phyloP scores from a whole-genome alignment of 2,329 filamentous ascomycete species.

The Rhynchosporium graminicola region DNA sequence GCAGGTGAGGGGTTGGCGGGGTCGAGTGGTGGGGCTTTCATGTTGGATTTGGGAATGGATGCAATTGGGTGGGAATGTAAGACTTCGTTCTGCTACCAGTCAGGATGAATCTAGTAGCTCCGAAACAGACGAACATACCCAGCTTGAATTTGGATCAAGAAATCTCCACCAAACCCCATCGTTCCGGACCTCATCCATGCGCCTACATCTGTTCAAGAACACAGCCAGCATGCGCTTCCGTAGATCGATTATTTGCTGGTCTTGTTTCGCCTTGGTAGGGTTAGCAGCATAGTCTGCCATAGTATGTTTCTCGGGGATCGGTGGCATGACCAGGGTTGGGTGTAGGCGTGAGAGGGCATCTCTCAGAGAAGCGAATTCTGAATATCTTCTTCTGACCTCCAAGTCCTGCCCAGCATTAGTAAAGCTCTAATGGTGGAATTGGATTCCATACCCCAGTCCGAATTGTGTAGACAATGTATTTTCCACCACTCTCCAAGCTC shows the following conservation, averaged over 20 bases:
- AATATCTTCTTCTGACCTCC: constrained; percentile 92
- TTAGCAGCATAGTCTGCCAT: constrained; percentile 99
- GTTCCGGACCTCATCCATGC: constrained; percentile 87
- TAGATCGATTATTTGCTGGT: constrained; percentile 93
- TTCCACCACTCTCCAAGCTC: constrained; percentile 85
- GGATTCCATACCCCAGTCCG: constrained; percentile 71
- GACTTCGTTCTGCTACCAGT: constrained; percentile 78
- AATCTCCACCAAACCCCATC: constrained; percentile 99
- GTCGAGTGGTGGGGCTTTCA: constrained; percentile 94
- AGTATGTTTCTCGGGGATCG: constrained; percentile 97
- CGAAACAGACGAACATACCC: constrained; percentile 59
- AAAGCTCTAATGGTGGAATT: background rate
- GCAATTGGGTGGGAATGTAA: constrained; percentile 86
- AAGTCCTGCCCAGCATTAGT: constrained; percentile 65
- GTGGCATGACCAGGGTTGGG: constrained; percentile 91
- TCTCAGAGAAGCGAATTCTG: constrained; percentile 90
- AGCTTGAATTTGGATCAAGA: constrained; percentile 96
- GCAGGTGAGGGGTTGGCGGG: constrained; percentile 88
- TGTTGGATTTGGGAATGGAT: constrained; percentile 88
- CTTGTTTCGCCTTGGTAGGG: constrained; percentile 96
- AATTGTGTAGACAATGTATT: constrained; percentile 97
- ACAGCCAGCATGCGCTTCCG: constrained; percentile 96
- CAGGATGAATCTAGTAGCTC: constrained; percentile 19
- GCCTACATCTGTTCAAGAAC: constrained; percentile 89
- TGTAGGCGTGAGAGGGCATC: constrained; percentile 88